phyloP scores from a whole-genome alignment of 176 grass and related monocot species.

The Miscanthus lutarioriparius region DNA sequence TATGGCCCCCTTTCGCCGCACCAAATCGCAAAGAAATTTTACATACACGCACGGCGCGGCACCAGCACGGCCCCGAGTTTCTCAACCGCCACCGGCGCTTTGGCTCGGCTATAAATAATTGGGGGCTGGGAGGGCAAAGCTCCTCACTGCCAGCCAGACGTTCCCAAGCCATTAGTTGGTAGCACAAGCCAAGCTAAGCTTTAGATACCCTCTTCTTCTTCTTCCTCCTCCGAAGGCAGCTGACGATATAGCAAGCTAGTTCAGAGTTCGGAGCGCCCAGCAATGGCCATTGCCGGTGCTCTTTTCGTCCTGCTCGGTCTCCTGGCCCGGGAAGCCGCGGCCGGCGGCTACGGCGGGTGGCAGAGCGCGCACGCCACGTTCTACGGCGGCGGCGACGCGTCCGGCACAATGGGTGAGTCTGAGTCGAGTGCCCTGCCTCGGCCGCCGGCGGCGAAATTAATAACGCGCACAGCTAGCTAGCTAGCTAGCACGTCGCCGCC shows the following conservation, averaged over 20 bases:
- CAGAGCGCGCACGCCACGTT: constrained; percentile 85
- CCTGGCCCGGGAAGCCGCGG: constrained; percentile 26
- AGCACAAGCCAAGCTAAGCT: not conserved
- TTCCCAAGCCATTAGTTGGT: not conserved
- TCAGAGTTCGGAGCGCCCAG: not conserved
- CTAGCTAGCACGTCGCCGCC: not conserved
- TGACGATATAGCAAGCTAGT: not conserved
- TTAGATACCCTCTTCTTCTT: not conserved
- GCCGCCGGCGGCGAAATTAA: too few relatives aligned
- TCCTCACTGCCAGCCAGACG: constrained; percentile 31
- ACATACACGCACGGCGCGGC: not conserved
- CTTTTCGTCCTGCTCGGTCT: constrained; percentile 29
- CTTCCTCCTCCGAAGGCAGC: not conserved
- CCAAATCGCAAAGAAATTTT: not conserved
- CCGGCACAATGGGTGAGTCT: constrained; percentile 83
- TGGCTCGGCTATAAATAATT: constrained; percentile 32
- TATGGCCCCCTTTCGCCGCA: not conserved
- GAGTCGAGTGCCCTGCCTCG: not conserved
- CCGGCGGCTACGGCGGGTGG: constrained; percentile 54
- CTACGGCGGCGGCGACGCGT: constrained; percentile 88
- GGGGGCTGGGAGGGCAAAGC: not conserved
- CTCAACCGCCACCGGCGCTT: constrained; percentile 38
- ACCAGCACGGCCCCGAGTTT: not conserved
- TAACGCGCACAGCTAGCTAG: too few relatives aligned
- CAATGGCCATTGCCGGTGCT: constrained; percentile 34